Percentiles rank a stretch among this genome's conserved stretches.
phyloP scores from a whole-genome alignment of 164 flowering plant species.

The Liquidambar formosana region DNA sequence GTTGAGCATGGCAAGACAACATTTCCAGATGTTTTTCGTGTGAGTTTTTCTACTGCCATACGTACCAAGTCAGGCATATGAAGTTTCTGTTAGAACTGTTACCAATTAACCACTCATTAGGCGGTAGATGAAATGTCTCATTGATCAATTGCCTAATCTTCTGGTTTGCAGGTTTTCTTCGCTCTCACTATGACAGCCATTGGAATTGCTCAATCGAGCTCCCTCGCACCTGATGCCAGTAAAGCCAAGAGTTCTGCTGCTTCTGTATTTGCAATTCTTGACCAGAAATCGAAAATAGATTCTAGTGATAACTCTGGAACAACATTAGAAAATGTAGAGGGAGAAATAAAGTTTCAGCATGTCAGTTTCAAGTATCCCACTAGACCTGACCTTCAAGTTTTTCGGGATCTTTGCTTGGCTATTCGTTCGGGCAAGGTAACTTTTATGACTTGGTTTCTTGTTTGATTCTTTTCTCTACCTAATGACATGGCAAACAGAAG shows the following conservation, averaged over 20 bases:
- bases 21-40: neutral
- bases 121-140: too few species aligned
- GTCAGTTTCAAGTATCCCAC: constrained; percentile 2
- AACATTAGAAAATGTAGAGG: neutral
- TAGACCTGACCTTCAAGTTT: constrained; percentile 1
- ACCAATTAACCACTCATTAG: too few species aligned
- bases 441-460: too few species aligned
- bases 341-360: neutral
- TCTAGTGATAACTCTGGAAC: neutral
- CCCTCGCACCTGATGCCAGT: neutral
- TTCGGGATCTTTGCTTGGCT: neutral
- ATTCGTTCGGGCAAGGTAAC: constrained; percentile 9
- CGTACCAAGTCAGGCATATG: too few species aligned
- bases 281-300: neutral
- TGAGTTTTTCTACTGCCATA: neutral
- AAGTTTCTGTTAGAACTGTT: too few species aligned
- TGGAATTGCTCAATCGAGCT: constrained; percentile 1
- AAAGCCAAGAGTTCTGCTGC: constrained; percentile 4
- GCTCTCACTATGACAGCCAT: neutral
- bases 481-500: too few species aligned
- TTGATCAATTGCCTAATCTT: too few species aligned
- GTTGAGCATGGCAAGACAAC: neutral
- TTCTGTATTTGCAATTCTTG: constrained; percentile 2
- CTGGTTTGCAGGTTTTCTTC: neutral
- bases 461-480: too few species aligned